These are phyloP conservation scores for Aeminium ludgeri DNA, from an alignment of 495 filamentous ascomycete species.

Conservation along the genomic window DNA sequence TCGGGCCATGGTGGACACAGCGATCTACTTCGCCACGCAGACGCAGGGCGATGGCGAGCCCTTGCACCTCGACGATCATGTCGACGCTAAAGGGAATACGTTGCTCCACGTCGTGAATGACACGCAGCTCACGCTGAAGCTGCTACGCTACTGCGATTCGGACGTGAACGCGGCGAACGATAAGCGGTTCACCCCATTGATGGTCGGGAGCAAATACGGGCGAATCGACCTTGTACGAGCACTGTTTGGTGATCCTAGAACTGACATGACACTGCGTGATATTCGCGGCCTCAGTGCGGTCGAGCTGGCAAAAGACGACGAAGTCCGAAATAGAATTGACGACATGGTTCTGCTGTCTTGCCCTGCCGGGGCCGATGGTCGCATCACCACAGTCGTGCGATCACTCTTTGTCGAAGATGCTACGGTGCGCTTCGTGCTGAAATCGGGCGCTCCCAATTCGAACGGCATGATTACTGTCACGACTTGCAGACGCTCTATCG, in stretches of 20 bases:
- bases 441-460: slow-evolving; percentile 63
- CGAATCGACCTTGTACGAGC: slow-evolving; percentile 81
- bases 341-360: slow-evolving; percentile 75
- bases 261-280: slow-evolving; percentile 74
- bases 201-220: slow-evolving; percentile 99
- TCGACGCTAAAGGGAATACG: slow-evolving; percentile 86
- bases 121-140: slow-evolving; percentile 52
- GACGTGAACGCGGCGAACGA: slow-evolving; percentile 95
- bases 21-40: slow-evolving; percentile 52
- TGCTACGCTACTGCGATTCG: slow-evolving; percentile 69
- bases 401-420: slow-evolving; percentile 97
- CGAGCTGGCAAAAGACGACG: slow-evolving; percentile 95
- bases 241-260: slow-evolving; percentile 70
- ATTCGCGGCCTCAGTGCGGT: slow-evolving; percentile 82
- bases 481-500: slow-evolving; percentile 74
- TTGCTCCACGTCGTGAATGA: slow-evolving; percentile 86
- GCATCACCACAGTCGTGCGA: slow-evolving; percentile 85
- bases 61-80: slow-evolving; percentile 81
- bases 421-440: slow-evolving; percentile 79
- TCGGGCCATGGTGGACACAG: slow-evolving; percentile 63
- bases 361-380: slow-evolving; percentile 50
- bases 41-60: slow-evolving; percentile 61
- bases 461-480: slow-evolving; percentile 69
- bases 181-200: slow-evolving; percentile 84
- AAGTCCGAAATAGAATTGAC: slow-evolving; percentile 89